Conservation (phyloP, 352 stramenopile genomes). For the Pythium rhizo-oryzae region DNA sequence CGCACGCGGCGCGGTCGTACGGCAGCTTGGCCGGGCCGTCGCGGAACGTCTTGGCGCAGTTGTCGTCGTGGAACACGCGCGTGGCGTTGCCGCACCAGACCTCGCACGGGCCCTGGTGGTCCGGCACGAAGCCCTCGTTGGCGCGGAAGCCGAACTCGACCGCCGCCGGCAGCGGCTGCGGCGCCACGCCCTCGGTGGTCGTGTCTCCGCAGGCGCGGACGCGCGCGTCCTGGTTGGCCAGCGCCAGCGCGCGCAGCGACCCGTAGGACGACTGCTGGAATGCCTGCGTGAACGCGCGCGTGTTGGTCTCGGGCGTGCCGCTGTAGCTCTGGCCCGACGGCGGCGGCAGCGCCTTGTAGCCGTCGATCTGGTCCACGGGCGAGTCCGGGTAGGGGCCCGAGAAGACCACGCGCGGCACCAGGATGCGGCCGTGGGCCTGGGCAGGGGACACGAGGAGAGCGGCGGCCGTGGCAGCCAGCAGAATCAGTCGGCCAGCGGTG, state of each 20-base stretch:
- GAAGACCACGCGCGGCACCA: conserved; percentile 17
- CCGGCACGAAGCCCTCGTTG: conserved; percentile 18
- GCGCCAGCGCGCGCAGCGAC: conserved; percentile 16
- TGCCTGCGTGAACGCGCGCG: conserved; percentile 20
- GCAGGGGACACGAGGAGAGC: background rate
- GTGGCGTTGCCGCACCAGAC: conserved; percentile 45
- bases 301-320: conserved; percentile 23
- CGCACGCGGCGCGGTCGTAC: conserved; percentile 38
- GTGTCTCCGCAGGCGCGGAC: conserved; percentile 10
- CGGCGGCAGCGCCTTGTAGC: conserved; percentile 17
- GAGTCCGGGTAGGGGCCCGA: conserved; percentile 15
- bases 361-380: conserved; percentile 18
- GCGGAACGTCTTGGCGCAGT: conserved; percentile 33
- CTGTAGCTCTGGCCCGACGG: conserved; percentile 14
- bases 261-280: conserved; percentile 20
- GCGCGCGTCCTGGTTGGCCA: conserved; percentile 8
- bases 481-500: background rate
- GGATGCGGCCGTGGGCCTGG: conserved; percentile 20
- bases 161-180: conserved; percentile 9
- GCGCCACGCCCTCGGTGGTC: conserved; percentile 4
- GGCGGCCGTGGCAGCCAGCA: background rate
- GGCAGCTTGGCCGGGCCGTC: conserved; percentile 33
- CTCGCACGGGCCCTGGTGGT: conserved; percentile 46
- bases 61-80: conserved; percentile 42
- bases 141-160: conserved; percentile 17